A percentile compares a stretch with the other conserved stretches of the same genome.
These are phyloP conservation scores for Clonostachys sp. DNA, from an alignment of 2,329 filamentous ascomycete genomes.

Conservation along the genomic window DNA sequence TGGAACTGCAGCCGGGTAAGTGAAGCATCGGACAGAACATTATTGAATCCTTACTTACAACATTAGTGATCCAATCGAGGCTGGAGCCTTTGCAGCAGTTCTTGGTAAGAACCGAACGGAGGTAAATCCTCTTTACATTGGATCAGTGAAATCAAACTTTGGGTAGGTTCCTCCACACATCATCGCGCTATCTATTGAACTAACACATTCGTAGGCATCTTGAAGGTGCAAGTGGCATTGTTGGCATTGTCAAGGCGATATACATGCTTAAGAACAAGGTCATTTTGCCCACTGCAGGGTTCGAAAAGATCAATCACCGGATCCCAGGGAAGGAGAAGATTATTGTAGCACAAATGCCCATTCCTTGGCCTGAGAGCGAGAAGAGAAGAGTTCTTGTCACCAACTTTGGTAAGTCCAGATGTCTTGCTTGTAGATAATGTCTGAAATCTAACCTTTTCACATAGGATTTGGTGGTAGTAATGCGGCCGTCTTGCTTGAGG, in stretches of 20 bases:
- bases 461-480: constrained; percentile 28
- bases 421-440: neutral
- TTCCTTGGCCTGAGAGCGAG: constrained; percentile 37
- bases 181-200: neutral
- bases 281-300: constrained; percentile 9
- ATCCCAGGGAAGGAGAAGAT: neutral
- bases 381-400: constrained; percentile 20
- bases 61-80: constrained; percentile 35
- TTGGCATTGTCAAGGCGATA: constrained; percentile 46
- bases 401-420: constrained; percentile 20
- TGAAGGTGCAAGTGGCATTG: constrained; percentile 11
- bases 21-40: constrained; percentile 32
- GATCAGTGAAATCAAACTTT: constrained; percentile 11
- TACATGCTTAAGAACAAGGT: constrained; percentile 39
- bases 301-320: constrained; percentile 2
- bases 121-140: neutral
- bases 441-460: constrained; percentile 15
- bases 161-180: constrained; percentile 7
- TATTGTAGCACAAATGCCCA: constrained; percentile 29
- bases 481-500: constrained; percentile 20
- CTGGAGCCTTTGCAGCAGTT: constrained; percentile 21
- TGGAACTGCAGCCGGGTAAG: constrained; percentile 46
- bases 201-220: constrained; percentile 13
- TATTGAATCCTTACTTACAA: too few relatives aligned
- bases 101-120: neutral